Percentiles rank a stretch among this genome's conserved stretches.
Conservation (phyloP, 139 green algal genomes). For the Coccomyxa sp. region DNA sequence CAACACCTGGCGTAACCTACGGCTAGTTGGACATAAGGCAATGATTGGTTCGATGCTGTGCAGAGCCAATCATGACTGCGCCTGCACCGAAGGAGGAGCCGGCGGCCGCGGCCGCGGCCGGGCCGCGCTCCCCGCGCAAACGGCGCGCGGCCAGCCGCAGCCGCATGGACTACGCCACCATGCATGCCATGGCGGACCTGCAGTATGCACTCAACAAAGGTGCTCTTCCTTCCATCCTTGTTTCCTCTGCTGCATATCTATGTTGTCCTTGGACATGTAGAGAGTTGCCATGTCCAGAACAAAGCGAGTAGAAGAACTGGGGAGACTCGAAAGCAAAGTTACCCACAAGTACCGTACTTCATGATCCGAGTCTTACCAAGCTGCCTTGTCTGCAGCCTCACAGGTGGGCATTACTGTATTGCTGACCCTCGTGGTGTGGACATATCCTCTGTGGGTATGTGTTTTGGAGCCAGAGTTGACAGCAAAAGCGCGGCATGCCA, state of each 20-base stretch:
- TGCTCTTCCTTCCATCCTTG: neutral
- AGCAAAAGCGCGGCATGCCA: too few species aligned
- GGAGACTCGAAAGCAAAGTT: too few species aligned
- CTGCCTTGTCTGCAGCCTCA: too few species aligned
- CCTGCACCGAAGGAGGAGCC: neutral
- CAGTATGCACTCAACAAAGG: neutral
- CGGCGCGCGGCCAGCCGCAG: neutral
- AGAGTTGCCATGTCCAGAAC: neutral
- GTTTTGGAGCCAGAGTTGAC: too few species aligned
- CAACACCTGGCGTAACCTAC: neutral
- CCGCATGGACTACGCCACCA: neutral
- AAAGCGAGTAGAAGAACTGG: too few species aligned
- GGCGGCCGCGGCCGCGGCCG: neutral
- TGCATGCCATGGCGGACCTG: neutral
- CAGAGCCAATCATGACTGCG: neutral
- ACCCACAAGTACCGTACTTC: too few species aligned
- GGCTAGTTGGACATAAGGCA: too few species aligned
- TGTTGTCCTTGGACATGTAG: neutral
- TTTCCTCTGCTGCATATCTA: neutral
- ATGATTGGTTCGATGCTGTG: neutral
- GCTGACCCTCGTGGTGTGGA: too few species aligned
- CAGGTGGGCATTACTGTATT: too few species aligned
- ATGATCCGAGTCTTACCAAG: too few species aligned
- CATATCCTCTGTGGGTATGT: too few species aligned
- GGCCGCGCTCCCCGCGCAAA: neutral